phyloP scores from a whole-genome alignment of 257 asterid genomes.

The Prunella vulgaris region DNA sequence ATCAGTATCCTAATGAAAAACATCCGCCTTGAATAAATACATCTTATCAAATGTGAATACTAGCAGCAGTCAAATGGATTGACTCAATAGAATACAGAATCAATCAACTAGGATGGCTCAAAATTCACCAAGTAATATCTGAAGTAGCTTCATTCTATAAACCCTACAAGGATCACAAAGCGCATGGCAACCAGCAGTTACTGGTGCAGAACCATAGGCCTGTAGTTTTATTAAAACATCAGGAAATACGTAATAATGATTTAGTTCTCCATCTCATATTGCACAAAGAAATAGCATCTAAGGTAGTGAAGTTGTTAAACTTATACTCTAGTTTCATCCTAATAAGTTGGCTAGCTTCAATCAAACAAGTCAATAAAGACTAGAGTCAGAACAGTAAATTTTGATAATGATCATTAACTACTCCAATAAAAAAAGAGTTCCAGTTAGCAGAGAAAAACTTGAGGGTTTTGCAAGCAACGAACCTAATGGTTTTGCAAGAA shows the following conservation, averaged over 20 bases:
- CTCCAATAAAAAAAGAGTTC: neutral
- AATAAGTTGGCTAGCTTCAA: slow-evolving; percentile 3
- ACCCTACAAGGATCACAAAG: neutral
- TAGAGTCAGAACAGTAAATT: neutral
- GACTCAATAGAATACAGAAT: neutral
- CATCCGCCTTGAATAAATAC: neutral
- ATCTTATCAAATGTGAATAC: neutral
- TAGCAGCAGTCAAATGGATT: neutral
- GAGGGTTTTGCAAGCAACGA: neutral
- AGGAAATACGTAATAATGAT: neutral
- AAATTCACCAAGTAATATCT: neutral
- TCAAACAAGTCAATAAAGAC: neutral
- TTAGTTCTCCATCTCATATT: neutral
- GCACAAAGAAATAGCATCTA: neutral
- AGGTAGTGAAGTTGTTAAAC: neutral
- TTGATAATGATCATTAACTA: neutral
- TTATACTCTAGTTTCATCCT: neutral
- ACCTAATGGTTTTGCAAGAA: too few relatives aligned
- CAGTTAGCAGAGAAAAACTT: neutral
- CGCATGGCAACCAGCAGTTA: neutral
- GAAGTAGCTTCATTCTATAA: neutral
- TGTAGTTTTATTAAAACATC: neutral
- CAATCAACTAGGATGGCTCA: neutral
- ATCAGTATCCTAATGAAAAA: neutral
- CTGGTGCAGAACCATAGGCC: neutral